Percentiles rank a stretch among this genome's conserved stretches.
Conservation (phyloP, 176 grass and related monocot species). For the barley (Hordeum vulgare) region MorexV3_pseudomolecules_assembly NC_058518.1:449238093-449238592, state of each 20-base stretch:
- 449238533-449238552: too few relatives aligned
- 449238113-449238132: neutral
- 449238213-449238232: slow-evolving; percentile 66
- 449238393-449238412: slow-evolving; percentile 31
- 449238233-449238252: slow-evolving; percentile 55
- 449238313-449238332: neutral
- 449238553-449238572: too few relatives aligned
- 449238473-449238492: too few relatives aligned
- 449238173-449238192: slow-evolving; percentile 47
- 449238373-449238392: slow-evolving; percentile 24
- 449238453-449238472: too few relatives aligned
- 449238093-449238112: slow-evolving; percentile 40
- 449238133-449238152: neutral
- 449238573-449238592: too few relatives aligned
- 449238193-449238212: slow-evolving; percentile 35
- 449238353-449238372: slow-evolving; percentile 18
- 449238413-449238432: neutral
- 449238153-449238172: slow-evolving; percentile 14
- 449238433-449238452: too few relatives aligned
- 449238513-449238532: too few relatives aligned
- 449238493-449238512: too few relatives aligned
- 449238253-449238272: slow-evolving; percentile 11
- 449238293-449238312: neutral
- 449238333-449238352: neutral
- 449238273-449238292: neutral